phyloP scores from a whole-genome alignment of 2,329 filamentous ascomycete species.

The Trichoderma brevicompactum region DNA sequence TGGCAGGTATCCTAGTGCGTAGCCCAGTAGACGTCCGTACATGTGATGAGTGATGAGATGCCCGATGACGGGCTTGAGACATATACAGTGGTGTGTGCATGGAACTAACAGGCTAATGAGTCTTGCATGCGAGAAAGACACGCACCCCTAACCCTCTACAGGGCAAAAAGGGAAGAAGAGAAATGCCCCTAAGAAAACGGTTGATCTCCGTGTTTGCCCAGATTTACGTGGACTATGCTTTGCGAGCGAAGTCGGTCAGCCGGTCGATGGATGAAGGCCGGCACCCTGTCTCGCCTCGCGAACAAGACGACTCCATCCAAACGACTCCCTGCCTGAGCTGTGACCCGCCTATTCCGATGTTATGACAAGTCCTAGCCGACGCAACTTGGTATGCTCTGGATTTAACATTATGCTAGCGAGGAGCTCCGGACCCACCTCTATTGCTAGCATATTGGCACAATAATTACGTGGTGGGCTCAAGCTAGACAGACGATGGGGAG shows the following conservation, averaged over 20 bases:
- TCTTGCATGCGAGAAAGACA: constrained; percentile 15
- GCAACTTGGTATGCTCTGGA: constrained; percentile 15
- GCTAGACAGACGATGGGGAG: not conserved
- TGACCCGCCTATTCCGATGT: constrained; percentile 9
- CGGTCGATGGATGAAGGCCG: not conserved
- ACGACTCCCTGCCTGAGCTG: not conserved
- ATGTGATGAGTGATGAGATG: not conserved
- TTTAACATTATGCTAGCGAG: not conserved
- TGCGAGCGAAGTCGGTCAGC: not conserved
- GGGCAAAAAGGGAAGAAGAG: not conserved
- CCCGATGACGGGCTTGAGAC: constrained; percentile 6
- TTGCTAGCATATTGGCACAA: constrained; percentile 3
- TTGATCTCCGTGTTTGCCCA: constrained; percentile 9
- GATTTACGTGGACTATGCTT: constrained; percentile 1
- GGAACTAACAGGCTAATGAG: not conserved
- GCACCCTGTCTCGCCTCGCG: constrained; percentile 5
- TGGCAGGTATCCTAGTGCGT: not conserved
- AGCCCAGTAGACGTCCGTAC: not conserved
- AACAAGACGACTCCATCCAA: not conserved
- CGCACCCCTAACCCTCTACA: constrained; percentile 1
- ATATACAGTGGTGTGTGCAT: not conserved
- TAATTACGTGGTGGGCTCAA: constrained; percentile 17
- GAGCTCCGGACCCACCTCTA: not conserved
- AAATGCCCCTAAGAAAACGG: not conserved
- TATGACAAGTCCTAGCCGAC: constrained; percentile 7